Conservation (phyloP, 257 asterid species). For the Solanum chmielewskii region DNA sequence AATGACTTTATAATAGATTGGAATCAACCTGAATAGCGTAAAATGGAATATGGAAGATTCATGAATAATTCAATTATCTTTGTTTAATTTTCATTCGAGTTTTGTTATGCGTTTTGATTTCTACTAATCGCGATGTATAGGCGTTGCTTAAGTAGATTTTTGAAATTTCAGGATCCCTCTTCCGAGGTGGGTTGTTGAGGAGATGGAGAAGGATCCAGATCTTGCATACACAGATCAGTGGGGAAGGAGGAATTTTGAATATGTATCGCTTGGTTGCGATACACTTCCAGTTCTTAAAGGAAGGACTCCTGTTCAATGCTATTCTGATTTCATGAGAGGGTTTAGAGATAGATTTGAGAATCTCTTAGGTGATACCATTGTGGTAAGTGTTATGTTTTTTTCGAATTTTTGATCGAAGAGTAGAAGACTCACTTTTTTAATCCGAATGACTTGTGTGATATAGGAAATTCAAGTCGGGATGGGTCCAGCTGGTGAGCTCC, state of each 20-base stretch:
- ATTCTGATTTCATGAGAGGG: constrained; percentile 77
- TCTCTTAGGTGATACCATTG: constrained; percentile 73
- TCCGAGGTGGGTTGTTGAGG: constrained; percentile 84
- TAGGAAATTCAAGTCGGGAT: constrained; percentile 98
- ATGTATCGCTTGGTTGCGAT: constrained; percentile 87
- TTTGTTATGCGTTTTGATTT: not conserved
- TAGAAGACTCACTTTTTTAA: not conserved
- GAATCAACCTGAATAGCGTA: not conserved
- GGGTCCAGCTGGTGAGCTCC: constrained; percentile 99
- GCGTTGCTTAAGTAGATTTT: not conserved
- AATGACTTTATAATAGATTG: not conserved
- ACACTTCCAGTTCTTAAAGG: constrained; percentile 83
- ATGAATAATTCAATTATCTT: not conserved
- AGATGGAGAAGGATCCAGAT: constrained; percentile 78
- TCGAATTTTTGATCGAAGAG: not conserved
- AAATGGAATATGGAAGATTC: not conserved
- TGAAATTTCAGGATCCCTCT: constrained; percentile 61
- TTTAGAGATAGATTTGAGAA: constrained; percentile 66
- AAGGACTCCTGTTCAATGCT: constrained; percentile 82
- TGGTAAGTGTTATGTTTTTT: constrained; percentile 18
- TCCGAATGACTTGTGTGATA: not conserved
- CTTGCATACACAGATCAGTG: constrained; percentile 94
- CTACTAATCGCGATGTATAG: not conserved
- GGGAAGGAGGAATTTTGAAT: constrained; percentile 88
- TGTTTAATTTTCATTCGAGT: not conserved